These are phyloP conservation scores for Trichoderma parareesei DNA, from an alignment of 495 filamentous ascomycete genomes.

Conservation along the genomic window DNA sequence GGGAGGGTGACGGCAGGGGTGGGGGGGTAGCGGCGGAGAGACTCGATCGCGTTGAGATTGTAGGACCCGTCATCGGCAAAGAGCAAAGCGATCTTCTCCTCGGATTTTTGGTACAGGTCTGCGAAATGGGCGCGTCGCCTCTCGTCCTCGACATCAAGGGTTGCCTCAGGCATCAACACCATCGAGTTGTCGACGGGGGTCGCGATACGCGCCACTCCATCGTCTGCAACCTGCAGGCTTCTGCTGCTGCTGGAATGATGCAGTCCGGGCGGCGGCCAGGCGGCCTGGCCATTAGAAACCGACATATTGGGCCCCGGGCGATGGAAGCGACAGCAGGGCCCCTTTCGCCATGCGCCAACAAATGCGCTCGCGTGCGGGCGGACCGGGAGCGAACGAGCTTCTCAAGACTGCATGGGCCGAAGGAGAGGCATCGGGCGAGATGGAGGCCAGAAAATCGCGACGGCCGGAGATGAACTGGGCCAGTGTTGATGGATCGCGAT, in stretches of 20 bases:
- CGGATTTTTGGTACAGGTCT: slow-evolving; percentile 34
- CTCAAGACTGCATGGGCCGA: slow-evolving; percentile 32
- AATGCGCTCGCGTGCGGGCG: slow-evolving; percentile 37
- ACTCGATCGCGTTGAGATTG: slow-evolving; percentile 30
- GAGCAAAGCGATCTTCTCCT: slow-evolving; percentile 47
- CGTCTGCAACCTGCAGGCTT: slow-evolving; percentile 26
- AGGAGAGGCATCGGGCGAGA: slow-evolving; percentile 36
- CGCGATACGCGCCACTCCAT: slow-evolving; percentile 28
- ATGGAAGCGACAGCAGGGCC: slow-evolving; percentile 26
- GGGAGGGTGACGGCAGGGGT: slow-evolving; percentile 21
- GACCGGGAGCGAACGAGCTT: slow-evolving; percentile 28
- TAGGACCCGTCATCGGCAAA: slow-evolving; percentile 73
- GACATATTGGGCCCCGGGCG: slow-evolving; percentile 34
- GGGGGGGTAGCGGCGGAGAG: slow-evolving; percentile 29
- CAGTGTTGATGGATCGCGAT: slow-evolving; percentile 32
- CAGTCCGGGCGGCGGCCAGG: slow-evolving; percentile 35
- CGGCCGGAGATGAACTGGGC: slow-evolving; percentile 29
- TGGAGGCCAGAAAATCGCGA: slow-evolving; percentile 22
- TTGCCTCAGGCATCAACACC: slow-evolving; percentile 45
- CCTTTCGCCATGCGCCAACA: slow-evolving; percentile 40
- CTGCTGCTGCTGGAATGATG: slow-evolving; percentile 27
- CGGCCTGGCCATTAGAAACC: slow-evolving; percentile 41
- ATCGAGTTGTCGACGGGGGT: slow-evolving; percentile 30
- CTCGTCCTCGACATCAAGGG: slow-evolving; percentile 37
- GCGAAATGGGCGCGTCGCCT: slow-evolving; percentile 34